Evolutionary conservation across 495 filamentous ascomycete genomes (phyloP), one percentile per base, ranked within the genome.

Genomic region (Talaromyces borbonicus): DNA sequence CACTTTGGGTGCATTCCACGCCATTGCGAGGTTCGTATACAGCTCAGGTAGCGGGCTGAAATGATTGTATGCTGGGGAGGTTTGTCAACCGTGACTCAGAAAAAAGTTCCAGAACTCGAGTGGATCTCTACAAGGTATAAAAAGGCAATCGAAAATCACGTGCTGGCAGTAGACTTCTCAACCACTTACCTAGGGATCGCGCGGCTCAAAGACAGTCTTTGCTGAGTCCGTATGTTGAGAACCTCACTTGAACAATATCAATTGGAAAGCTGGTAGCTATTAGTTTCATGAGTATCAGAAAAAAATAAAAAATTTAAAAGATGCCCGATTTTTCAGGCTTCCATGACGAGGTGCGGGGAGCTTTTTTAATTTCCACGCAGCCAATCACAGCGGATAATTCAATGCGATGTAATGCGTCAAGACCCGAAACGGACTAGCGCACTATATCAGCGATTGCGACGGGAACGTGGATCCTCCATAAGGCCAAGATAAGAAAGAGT

Each of bases 1-100:
- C 41, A 87, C 65, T 52, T 66, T 70, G 35, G 57, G 68, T 22
- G 66, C 63, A 54, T 72, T 72, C 68, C 68, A 72, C 68, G 69
- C 68, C 19, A 44, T 63, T 49, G 19, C 32, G 14, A n/a, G n/a
- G n/a, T n/a, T n/a, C n/a, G n/a, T n/a, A n/a, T n/a, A n/a, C n/a
- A n/a, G n/a, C n/a, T 25, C 24, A 26, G 9, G 8, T 29, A 14
- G 23, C 22, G 22, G 35, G 14, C 35, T 29, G 1, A 38, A 38
- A 1, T n/a, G 16, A n/a, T 38, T 38, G 16, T 38, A 22, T 11
- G 35, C 15, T 36, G 32, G 15, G 32, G 31, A 14, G 31, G 31
- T 29, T 4, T 32, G 11, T 32, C 15, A n/a, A 38, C 18, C 22
- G 11, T 38, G 35, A 38, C 35, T 38, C 35, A 38, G 35, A 38